Evolutionary conservation across 1,284 basidiomycete species (phyloP).

Genomic region (Pisolithus thermaeus): DNA sequence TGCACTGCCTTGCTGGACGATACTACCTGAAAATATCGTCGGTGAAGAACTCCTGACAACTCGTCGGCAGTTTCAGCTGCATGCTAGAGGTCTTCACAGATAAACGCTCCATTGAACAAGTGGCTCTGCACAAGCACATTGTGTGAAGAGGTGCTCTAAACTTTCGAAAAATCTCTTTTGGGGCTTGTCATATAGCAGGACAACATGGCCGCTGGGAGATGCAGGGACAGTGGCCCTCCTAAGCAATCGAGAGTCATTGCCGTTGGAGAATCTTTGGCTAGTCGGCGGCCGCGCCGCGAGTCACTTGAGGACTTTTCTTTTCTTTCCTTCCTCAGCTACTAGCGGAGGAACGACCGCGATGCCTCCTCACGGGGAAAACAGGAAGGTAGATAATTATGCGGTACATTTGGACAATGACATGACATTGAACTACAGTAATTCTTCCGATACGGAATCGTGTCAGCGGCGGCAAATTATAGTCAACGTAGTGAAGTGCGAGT

Average conservation of each 20-base stretch:
- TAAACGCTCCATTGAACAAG: conserved; percentile 21
- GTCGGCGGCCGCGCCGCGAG: conserved; percentile 68
- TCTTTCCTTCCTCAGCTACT: conserved; percentile 6
- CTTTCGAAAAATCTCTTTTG: conserved; percentile 58
- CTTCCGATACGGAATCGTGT: conserved; percentile 61
- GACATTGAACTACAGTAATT: conserved; percentile 44
- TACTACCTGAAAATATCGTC: conserved; percentile 30
- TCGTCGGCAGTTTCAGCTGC: conserved; percentile 21
- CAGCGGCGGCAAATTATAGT: conserved; percentile 61
- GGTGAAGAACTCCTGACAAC: conserved; percentile 43
- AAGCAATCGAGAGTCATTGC: conserved; percentile 66
- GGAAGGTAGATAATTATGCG: conserved; percentile 60
- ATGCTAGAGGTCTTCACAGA: conserved; percentile 72
- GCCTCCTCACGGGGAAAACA: conserved; percentile 60
- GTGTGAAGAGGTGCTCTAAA: conserved; percentile 53
- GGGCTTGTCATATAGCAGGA: conserved; percentile 61
- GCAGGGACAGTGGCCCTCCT: conserved; percentile 53
- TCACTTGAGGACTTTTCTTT: conserved; percentile 61
- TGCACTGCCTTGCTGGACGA: conserved; percentile 43
- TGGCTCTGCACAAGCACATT: conserved; percentile 24
- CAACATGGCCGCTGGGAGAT: conserved; percentile 58
- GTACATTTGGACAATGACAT: conserved; percentile 61
- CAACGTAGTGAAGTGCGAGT: conserved; percentile 7
- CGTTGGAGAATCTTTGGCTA: conserved; percentile 49
- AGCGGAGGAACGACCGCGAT: conserved; percentile 10